Conservation (phyloP, 2,329 filamentous ascomycete genomes). For the Ustulina deusta region DNA sequence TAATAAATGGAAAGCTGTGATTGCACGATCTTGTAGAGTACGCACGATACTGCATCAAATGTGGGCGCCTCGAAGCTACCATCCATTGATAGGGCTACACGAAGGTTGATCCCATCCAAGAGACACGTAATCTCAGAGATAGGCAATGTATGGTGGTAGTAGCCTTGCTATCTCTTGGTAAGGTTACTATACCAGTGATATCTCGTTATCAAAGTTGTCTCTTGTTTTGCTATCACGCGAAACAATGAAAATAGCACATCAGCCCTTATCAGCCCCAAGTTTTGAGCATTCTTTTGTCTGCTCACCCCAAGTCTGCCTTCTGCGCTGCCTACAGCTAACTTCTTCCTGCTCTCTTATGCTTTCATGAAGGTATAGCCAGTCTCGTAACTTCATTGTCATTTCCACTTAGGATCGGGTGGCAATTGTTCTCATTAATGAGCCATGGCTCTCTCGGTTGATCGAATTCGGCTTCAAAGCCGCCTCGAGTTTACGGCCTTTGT, state of each 20-base stretch:
- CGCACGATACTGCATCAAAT: slow-evolving; percentile 17
- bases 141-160: not conserved
- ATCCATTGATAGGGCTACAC: slow-evolving; percentile 27
- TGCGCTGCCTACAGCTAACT: not conserved
- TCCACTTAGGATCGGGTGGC: slow-evolving; percentile 14
- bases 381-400: slow-evolving; percentile 25
- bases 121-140: slow-evolving; percentile 8
- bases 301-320: not conserved
- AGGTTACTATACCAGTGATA: not conserved
- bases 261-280: slow-evolving; percentile 20
- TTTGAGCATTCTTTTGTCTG: slow-evolving; percentile 3
- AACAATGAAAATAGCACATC: slow-evolving; percentile 18
- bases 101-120: not conserved
- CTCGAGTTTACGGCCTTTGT: slow-evolving; percentile 46
- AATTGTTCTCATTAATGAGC: slow-evolving; percentile 28
- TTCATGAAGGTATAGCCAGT: slow-evolving; percentile 11
- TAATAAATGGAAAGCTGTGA: slow-evolving; percentile 15
- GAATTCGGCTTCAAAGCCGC: slow-evolving; percentile 45
- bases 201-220: slow-evolving; percentile 7
- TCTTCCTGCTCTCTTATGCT: not conserved
- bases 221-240: slow-evolving; percentile 16
- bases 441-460: slow-evolving; percentile 43
- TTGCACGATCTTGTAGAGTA: slow-evolving; percentile 28
- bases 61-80: slow-evolving; percentile 6
- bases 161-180: slow-evolving; percentile 28